Conservation (phyloP, 108 stramenopile species). For the Conticribra weissflogii region DNA sequence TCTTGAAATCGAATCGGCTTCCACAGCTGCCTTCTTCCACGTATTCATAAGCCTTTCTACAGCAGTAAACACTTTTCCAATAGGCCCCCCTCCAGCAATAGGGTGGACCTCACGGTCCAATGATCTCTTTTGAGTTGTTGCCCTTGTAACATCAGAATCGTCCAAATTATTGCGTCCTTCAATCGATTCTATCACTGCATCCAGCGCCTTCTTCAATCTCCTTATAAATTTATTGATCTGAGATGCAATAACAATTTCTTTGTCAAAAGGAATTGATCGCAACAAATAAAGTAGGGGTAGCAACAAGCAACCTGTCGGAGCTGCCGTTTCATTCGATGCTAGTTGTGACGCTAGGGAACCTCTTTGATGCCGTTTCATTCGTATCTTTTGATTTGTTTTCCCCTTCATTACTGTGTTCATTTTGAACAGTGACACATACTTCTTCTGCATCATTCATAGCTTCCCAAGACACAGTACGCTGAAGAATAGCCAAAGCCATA, state of each 20-base stretch:
- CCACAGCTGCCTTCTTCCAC: conserved; percentile 36
- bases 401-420: not conserved
- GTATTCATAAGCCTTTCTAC: conserved; percentile 35
- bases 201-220: conserved; percentile 36
- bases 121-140: not conserved
- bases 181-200: conserved; percentile 13
- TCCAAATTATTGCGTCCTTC: conserved; percentile 17
- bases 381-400: not conserved
- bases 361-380: too few species aligned
- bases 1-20: conserved; percentile 6
- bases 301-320: conserved; percentile 36
- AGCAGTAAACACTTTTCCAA: conserved; percentile 24
- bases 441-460: not conserved
- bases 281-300: conserved; percentile 38
- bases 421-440: not conserved
- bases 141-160: not conserved
- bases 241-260: conserved; percentile 40
- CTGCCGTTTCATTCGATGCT: conserved; percentile 4
- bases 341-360: not conserved
- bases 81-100: conserved; percentile 31
- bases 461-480: conserved; percentile 45
- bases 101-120: conserved; percentile 16
- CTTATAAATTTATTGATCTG: conserved; percentile 39
- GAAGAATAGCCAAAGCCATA: conserved; percentile 35
- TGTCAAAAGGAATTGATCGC: conserved; percentile 42